These are phyloP conservation scores for Halophytophthora batemanensis DNA, from an alignment of 352 stramenopile species.

Conservation along the genomic window DNA sequence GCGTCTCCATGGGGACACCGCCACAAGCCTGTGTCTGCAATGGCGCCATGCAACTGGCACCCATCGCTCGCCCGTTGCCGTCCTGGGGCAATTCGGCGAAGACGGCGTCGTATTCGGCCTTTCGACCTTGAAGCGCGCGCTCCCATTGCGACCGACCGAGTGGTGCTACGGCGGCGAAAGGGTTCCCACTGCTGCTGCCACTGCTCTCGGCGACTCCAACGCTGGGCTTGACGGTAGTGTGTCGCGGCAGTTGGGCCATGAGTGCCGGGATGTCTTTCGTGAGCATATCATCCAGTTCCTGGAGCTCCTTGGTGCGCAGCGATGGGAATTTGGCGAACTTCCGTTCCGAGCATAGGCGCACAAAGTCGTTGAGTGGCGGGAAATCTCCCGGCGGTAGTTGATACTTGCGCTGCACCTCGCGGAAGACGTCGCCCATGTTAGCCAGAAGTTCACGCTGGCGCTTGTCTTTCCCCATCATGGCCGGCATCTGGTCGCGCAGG, in stretches of 20 bases:
- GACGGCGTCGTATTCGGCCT: constrained; percentile 78
- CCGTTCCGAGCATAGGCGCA: constrained; percentile 67
- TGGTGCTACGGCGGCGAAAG: constrained; percentile 32
- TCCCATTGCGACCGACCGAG: constrained; percentile 58
- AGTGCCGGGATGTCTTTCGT: constrained; percentile 95
- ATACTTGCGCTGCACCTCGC: constrained; percentile 97
- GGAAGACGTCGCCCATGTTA: constrained; percentile 95
- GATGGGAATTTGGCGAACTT: constrained; percentile 92
- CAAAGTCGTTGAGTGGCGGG: constrained; percentile 90
- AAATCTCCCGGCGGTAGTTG: constrained; percentile 95
- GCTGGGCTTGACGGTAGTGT: constrained; percentile 14
- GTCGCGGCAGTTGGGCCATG: constrained; percentile 74
- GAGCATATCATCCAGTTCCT: constrained; percentile 98
- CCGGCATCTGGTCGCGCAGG: constrained; percentile 95
- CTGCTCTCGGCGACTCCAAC: constrained; percentile 5
- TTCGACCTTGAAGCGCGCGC: constrained; percentile 46
- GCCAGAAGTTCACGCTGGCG: constrained; percentile 95
- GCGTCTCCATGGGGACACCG: constrained; percentile 57
- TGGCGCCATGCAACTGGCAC: constrained; percentile 76
- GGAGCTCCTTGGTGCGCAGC: constrained; percentile 93
- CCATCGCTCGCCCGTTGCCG: constrained; percentile 46
- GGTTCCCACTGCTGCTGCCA: constrained; percentile 18
- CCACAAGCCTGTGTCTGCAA: constrained; percentile 52
- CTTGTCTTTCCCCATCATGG: constrained; percentile 96
- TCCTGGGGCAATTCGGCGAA: constrained; percentile 75